A percentile compares a stretch with the other conserved stretches of the same genome.
Conservation (phyloP, 148 eudicot species). For the Silene latifolia region DNA sequence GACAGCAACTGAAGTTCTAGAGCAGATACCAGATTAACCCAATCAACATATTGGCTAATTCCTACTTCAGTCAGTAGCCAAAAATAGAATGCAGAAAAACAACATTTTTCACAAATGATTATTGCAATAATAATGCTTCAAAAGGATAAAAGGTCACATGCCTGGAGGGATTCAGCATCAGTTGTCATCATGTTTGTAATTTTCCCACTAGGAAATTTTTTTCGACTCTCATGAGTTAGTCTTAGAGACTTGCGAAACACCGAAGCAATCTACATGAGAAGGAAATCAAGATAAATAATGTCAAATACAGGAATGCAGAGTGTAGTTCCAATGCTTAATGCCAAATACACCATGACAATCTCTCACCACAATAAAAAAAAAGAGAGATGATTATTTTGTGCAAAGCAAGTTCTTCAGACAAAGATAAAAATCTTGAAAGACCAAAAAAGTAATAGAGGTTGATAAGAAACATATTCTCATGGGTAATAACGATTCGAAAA, state of each 20-base stretch:
- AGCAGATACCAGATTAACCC: neutral
- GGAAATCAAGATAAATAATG: conserved; percentile 1
- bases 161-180: conserved; percentile 90
- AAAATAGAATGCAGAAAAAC: neutral
- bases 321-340: neutral
- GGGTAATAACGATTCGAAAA: neutral
- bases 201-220: conserved; percentile 65
- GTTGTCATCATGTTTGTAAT: conserved; percentile 91
- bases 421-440: neutral
- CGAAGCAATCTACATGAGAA: conserved; percentile 62
- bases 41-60: neutral
- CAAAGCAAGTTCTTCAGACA: neutral
- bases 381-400: neutral
- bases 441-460: neutral
- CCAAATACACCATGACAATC: neutral
- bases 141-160: conserved; percentile 21
- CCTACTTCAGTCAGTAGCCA: conserved; percentile 1
- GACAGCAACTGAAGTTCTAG: neutral
- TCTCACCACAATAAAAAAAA: neutral
- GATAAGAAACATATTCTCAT: neutral
- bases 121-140: neutral
- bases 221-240: conserved; percentile 83
- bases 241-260: conserved; percentile 81
- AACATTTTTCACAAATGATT: neutral
- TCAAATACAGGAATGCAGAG: neutral